Evolutionary conservation across 768 basidiomycete species (phyloP).

Genomic region (Lactarius hengduanensis): DNA sequence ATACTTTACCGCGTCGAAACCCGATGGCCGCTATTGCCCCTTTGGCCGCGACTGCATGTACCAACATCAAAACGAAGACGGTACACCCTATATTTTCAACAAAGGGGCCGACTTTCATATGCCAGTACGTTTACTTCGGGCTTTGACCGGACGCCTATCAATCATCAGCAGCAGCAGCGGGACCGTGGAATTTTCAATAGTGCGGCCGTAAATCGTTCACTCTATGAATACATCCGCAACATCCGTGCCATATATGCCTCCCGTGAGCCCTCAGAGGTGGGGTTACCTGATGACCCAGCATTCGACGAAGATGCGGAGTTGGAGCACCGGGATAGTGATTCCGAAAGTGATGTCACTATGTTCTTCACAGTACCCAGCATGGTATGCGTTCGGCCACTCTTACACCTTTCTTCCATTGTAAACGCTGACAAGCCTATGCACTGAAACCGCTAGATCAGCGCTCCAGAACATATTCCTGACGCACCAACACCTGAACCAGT

Average conservation of each 20-base stretch:
- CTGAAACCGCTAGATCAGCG: conserved; percentile 7
- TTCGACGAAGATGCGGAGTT: neutral
- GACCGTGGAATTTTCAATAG: conserved; percentile 1
- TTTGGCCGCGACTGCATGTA: conserved; percentile 85
- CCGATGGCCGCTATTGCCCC: conserved; percentile 58
- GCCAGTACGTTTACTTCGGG: conserved; percentile 40
- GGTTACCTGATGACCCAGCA: neutral
- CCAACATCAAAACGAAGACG: conserved; percentile 65
- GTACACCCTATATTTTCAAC: conserved; percentile 54
- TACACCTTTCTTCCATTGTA: conserved; percentile 11
- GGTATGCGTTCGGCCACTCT: conserved; percentile 15
- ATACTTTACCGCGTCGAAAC: conserved; percentile 58
- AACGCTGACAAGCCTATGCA: conserved; percentile 22
- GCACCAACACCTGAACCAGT: neutral
- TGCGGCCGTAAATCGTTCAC: conserved; percentile 14
- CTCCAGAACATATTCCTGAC: neutral
- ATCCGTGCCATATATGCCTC: neutral
- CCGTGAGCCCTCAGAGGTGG: conserved; percentile 5
- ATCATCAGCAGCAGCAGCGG: conserved; percentile 20
- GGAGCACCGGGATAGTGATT: conserved; percentile 2
- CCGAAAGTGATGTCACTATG: neutral
- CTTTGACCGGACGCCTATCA: neutral
- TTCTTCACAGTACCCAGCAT: conserved; percentile 6
- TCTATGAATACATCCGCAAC: conserved; percentile 5
- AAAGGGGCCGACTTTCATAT: conserved; percentile 56